These are phyloP conservation scores for Phytopythium cucurbitacearum DNA, from an alignment of 352 stramenopile species.

Conservation along the genomic window DNA sequence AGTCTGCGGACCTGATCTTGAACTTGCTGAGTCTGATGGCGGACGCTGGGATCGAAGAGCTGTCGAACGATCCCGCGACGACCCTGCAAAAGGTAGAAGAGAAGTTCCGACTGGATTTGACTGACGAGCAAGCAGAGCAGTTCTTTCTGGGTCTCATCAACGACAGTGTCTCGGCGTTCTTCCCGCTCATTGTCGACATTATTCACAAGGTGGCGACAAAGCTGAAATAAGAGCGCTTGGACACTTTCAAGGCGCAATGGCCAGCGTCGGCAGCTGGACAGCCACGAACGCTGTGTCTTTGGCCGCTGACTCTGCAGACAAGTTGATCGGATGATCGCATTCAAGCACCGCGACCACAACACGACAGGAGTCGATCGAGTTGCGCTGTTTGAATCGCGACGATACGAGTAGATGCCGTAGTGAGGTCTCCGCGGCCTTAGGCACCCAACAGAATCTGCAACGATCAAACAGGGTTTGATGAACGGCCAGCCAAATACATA, in stretches of 20 bases:
- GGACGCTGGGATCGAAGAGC: slow-evolving; percentile 96
- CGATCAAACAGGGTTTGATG: slow-evolving; percentile 7
- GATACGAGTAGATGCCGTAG: no score
- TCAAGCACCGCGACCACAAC: no score
- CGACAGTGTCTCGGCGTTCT: slow-evolving; percentile 92
- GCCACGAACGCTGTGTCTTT: neutral
- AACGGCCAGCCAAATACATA: no score
- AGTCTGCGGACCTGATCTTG: slow-evolving; percentile 97
- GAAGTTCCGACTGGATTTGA: slow-evolving; percentile 96
- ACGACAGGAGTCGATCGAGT: no score
- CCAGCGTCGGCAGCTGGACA: neutral
- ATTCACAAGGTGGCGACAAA: slow-evolving; percentile 83
- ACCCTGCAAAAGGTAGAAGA: slow-evolving; percentile 92
- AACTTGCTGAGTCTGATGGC: slow-evolving; percentile 99
- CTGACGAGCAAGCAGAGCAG: slow-evolving; percentile 96
- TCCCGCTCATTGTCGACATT: slow-evolving; percentile 84
- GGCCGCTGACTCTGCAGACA: no score
- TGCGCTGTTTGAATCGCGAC: no score
- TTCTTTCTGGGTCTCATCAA: slow-evolving; percentile 97
- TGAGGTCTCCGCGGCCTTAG: neutral
- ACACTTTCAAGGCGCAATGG: neutral
- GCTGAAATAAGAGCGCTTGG: slow-evolving; percentile 32
- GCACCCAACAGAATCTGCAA: slow-evolving; percentile 3
- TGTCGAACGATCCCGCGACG: slow-evolving; percentile 82
- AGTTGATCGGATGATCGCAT: no score